Percentiles rank a stretch among this genome's conserved stretches.
Conservation (phyloP, 2,329 filamentous ascomycete genomes). For the Colletotrichum eleusines region DNA sequence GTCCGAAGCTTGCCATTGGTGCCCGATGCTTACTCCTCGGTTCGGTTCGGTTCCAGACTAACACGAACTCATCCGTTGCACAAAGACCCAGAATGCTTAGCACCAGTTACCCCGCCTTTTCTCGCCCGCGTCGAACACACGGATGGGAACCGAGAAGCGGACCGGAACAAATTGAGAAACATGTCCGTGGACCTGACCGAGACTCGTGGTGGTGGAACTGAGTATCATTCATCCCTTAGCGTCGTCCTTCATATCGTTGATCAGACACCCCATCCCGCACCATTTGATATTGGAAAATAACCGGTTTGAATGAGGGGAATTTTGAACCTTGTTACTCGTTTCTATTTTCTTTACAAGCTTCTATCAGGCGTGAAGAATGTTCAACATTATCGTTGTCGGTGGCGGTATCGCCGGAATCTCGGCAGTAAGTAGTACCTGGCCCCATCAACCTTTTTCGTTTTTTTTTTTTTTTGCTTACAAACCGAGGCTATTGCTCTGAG, state of each 20-base stretch:
- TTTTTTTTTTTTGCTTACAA: background rate
- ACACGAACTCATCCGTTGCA: background rate
- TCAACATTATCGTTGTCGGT: constrained; percentile 45
- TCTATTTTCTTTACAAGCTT: background rate
- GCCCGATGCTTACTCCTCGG: constrained; percentile 3
- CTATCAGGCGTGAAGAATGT: background rate
- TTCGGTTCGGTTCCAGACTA: constrained; percentile 24
- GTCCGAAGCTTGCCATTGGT: background rate
- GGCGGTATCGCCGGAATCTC: constrained; percentile 38
- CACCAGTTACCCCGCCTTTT: constrained; percentile 6
- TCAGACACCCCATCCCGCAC: background rate
- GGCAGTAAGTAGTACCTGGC: constrained; percentile 6
- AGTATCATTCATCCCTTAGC: background rate
- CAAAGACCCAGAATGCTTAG: background rate
- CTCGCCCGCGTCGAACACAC: background rate
- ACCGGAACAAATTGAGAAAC: background rate
- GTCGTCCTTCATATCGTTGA: background rate
- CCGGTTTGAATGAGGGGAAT: too few species aligned
- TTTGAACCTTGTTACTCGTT: background rate
- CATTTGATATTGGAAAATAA: background rate
- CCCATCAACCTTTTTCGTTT: too few species aligned
- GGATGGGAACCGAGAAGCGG: constrained; percentile 14
- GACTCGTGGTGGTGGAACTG: background rate
- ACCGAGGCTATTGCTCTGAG: constrained; percentile 53
- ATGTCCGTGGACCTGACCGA: background rate